Base-by-base conservation (phyloP, 2,329 filamentous ascomycete species). In the Parasarocladium wereldwijsianum region DNA sequence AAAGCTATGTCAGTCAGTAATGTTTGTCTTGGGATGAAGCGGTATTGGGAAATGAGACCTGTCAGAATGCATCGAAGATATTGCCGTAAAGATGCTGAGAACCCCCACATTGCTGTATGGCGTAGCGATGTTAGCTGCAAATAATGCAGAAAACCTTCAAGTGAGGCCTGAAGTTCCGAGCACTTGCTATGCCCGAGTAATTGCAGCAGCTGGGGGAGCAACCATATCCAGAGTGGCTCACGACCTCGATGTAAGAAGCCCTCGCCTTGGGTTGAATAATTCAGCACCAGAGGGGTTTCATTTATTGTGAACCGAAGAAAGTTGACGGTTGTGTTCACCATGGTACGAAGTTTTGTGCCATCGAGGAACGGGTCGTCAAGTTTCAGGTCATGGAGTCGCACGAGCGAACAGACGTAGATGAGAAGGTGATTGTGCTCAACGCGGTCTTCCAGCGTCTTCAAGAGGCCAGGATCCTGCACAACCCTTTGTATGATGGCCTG, bases 361-460 rank as follows among this genome's bases (percentile, higher is more conserved):
- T 71, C 58, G 34, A 71, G 62, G 46, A 85, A 80, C 3, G 72
- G 74, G 41, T 85, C 71, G 42, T 84, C 70, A 45, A 70, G 64
- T 38, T 66, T 64, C 26, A 81, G 62, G 25, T 64, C 65, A 40
- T 85, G 79, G 9, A 94, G 60, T 14, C 84, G 79, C 34, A 83
- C 80, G 45, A 81, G 76, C 29, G 78, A 66, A 41, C 90, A 80
- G 37, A 93, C 79, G 45, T 81, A 85, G 31, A 93, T 76, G 29
- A 94, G 67, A 53, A 85, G 80, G 43, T 85, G 78, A 41, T 92
- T 87, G 47, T 92, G 76, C 29, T 76, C 67, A 25, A 80, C 55
- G 39, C 79, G 75, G 25, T 80, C 73, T 37, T 76, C 69, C 2
- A 62, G 45, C 9, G 70, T 66, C 18, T 74, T 71, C 16, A 87